Conservation (phyloP, 495 filamentous ascomycete species). For the Lichenothelia convexa region DNA sequence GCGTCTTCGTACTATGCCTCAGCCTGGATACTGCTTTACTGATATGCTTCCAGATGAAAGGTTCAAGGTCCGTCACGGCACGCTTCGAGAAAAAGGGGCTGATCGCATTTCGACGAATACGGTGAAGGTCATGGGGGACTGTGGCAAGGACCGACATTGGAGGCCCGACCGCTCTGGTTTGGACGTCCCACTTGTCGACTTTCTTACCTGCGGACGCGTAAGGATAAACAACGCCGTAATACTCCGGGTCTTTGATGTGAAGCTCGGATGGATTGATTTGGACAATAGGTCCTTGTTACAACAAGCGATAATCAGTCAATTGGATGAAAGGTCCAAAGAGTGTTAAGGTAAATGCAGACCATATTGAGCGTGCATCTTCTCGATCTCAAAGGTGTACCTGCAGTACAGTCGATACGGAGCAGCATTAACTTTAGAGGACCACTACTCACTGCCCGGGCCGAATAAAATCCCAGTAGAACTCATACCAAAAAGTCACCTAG, state of each 20-base stretch:
- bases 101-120: constrained; percentile 1
- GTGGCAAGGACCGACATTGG: constrained; percentile 4
- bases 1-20: no score
- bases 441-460: not conserved
- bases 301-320: not conserved
- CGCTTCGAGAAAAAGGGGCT: constrained; percentile 1
- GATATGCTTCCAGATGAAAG: not conserved
- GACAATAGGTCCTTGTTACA: constrained; percentile 14
- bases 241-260: constrained; percentile 14
- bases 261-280: constrained; percentile 17
- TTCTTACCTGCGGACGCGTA: no score
- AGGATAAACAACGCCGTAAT: constrained; percentile 11
- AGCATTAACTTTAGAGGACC: no score
- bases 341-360: no score
- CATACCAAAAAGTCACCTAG: constrained; percentile 2
- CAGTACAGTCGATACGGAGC: no score
- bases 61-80: not conserved
- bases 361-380: constrained; percentile 1
- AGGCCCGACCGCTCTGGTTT: constrained; percentile 6
- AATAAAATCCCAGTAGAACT: constrained; percentile 2
- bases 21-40: not conserved
- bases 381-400: not conserved
- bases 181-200: constrained; percentile 9
- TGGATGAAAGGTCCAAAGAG: not conserved
- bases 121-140: constrained; percentile 2